These are phyloP conservation scores for Phlebopus sp. DNA, from an alignment of 1,284 basidiomycete species.

Conservation along the genomic window DNA sequence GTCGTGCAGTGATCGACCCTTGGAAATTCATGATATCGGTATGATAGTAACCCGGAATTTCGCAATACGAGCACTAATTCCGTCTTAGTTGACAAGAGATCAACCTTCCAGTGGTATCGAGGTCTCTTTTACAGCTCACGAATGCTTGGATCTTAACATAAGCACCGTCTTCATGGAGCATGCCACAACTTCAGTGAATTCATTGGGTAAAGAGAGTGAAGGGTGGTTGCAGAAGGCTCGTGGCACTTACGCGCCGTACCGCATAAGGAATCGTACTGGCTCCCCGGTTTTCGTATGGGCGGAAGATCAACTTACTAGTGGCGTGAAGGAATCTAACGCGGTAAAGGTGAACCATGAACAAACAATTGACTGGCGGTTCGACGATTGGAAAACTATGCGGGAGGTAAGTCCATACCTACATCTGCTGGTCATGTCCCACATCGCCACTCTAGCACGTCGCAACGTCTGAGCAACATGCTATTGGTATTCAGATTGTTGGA, in stretches of 20 bases:
- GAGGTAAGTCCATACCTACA: constrained; percentile 56
- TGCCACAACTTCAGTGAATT: constrained; percentile 70
- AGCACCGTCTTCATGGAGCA: constrained; percentile 92
- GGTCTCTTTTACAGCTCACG: constrained; percentile 71
- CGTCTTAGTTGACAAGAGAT: constrained; percentile 51
- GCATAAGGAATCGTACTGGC: constrained; percentile 90
- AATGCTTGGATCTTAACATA: constrained; percentile 89
- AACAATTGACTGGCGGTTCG: constrained; percentile 93
- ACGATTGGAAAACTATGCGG: constrained; percentile 93
- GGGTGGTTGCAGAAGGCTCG: constrained; percentile 70
- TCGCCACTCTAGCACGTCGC: constrained; percentile 65
- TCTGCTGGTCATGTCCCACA: constrained; percentile 8
- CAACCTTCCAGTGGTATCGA: constrained; percentile 53
- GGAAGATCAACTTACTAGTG: constrained; percentile 57
- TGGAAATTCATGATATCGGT: constrained; percentile 88
- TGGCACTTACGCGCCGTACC: constrained; percentile 91
- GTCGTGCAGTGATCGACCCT: constrained; percentile 81
- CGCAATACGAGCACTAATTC: constrained; percentile 12
- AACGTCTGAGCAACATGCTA: constrained; percentile 75
- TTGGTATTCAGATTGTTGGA: constrained; percentile 82
- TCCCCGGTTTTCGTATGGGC: constrained; percentile 81
- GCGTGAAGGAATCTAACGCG: constrained; percentile 44
- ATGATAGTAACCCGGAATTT: constrained; percentile 7
- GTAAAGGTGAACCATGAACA: constrained; percentile 71
- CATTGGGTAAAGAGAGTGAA: constrained; percentile 75